Evolutionary conservation across 345 rosid genomes (phyloP).

Genomic region (Brassica incana): DNA sequence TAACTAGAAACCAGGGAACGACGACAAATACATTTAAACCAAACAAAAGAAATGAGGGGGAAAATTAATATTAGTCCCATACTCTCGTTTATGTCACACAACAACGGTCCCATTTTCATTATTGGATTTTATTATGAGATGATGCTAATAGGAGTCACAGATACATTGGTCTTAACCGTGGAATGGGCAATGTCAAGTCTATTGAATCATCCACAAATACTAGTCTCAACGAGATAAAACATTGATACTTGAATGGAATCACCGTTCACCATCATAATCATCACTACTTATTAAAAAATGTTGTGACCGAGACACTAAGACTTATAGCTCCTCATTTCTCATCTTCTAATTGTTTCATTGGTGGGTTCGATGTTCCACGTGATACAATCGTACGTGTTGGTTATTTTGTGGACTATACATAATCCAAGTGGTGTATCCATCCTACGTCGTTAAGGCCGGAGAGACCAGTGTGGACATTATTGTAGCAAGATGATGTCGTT

Average conservation of each 20-base stretch:
- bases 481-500: constrained; percentile 41
- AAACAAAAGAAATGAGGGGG: neutral
- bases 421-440: constrained; percentile 32
- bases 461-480: constrained; percentile 11
- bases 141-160: constrained; percentile 44
- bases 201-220: constrained; percentile 30
- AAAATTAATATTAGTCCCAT: neutral
- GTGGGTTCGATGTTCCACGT: constrained; percentile 44
- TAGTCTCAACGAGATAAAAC: constrained; percentile 24
- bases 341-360: constrained; percentile 45
- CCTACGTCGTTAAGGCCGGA: constrained; percentile 45
- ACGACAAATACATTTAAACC: neutral
- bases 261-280: neutral
- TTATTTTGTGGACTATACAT: constrained; percentile 51
- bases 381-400: constrained; percentile 36
- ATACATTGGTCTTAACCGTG: constrained; percentile 29
- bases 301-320: constrained; percentile 44
- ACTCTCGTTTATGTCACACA: constrained; percentile 1
- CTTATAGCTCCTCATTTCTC: constrained; percentile 45
- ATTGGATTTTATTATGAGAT: constrained; percentile 20
- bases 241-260: constrained; percentile 18
- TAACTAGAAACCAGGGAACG: neutral
- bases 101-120: neutral
- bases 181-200: constrained; percentile 39
- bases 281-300: constrained; percentile 22